Evolutionary conservation across 2,329 filamentous ascomycete species (phyloP), one percentile per base, ranked within the genome.

Genomic region (Penicillium sp.): DNA sequence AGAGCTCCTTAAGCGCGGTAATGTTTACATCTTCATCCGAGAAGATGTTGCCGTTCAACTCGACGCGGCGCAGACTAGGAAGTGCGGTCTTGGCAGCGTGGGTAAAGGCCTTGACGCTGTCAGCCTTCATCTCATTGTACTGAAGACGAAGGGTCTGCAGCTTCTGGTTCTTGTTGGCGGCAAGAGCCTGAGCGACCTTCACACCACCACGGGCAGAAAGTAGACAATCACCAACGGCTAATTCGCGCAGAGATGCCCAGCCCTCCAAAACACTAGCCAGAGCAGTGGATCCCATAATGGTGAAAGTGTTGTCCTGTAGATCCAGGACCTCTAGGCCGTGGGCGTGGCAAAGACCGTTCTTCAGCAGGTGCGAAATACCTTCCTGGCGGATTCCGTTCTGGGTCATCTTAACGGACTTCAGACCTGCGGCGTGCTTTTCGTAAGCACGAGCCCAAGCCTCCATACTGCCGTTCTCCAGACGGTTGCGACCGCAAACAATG

Each of bases 291-390:
- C 93, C 95, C 61, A 84, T 82, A 39, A 88, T 75, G 10, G 93
- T 98, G 74, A 98, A 98, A 0, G 95, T 98, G 78, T 99, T 99
- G 78, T 99, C 95, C 75, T 99, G 93, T 60, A 99, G 80, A 78
- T 99, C 95, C 52, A 99, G 79, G 14, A 92, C 84, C 71, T 88
- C 82, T 54, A 99, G 82, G 45, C 81, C 79, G 31, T 79, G 81
- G 50, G 91, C 86, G 68, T 90, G 83, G 62, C 82, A 85, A 52
- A 99, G 82, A 60, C 95, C 95, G 52, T 93, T 82, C 59, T 85
- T 87, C 62, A 99, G 80, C 55, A 99, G 81, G 63, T 89, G 84
- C 48, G 87, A 87, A 69, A 98, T 95, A 59, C 95, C 95, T 75
- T 98, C 92, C 72, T 93, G 91, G 44, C 95, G 86, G 66, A 99